Evolutionary conservation across 1,284 basidiomycete species (phyloP), one percentile per base, ranked within the genome.

Genomic region (Microbotryum lychnidis-dioicae): DNA sequence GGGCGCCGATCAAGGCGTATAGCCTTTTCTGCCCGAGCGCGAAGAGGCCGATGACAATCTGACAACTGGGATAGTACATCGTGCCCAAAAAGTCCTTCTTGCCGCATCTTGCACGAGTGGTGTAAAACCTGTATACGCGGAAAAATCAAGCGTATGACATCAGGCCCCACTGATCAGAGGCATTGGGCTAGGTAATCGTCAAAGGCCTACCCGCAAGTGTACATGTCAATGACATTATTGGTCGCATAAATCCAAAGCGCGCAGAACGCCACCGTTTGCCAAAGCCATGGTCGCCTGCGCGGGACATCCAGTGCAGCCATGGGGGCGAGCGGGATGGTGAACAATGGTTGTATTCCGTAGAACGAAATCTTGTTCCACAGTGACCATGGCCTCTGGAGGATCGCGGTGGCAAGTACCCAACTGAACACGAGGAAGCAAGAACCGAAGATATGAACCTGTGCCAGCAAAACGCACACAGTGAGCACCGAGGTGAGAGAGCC

Each of bases 1-100:
- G 54, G 0, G 83, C 81, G 9, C 84, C 85, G 37, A 83, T 57
- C 50, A 84, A 76, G 1, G 85, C 84, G n/a, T 83, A 80, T 47
- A 87, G 75, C 23, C 89, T 80, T 62, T 84, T 82, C 69, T 86
- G 76, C 67, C 84, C 82, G 57, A 91, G 74, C 3, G 87, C 87
- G 70, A 91, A 87, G 10, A 91, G 75, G 2, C 83, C 87, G 48
- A 91, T 83, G 0, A 84, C 84, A 70, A 87, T 87, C 25, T 87
- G 74, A 14, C 83, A 87, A 66, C 84, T 78, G 14, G 77, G 77
- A 68, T 79, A 80, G 66, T 79, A 79, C 53, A 54, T 20, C 33
- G 51, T 77, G 42, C 77, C 80, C 54, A 86, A 70, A 27, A 64
- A 70, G 53, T 69, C 66, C 29, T 66, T 64, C n/a, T 53, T 61